Evolutionary conservation across 148 eudicot species (phyloP).

Genomic region (Oxyria digyna): DNA sequence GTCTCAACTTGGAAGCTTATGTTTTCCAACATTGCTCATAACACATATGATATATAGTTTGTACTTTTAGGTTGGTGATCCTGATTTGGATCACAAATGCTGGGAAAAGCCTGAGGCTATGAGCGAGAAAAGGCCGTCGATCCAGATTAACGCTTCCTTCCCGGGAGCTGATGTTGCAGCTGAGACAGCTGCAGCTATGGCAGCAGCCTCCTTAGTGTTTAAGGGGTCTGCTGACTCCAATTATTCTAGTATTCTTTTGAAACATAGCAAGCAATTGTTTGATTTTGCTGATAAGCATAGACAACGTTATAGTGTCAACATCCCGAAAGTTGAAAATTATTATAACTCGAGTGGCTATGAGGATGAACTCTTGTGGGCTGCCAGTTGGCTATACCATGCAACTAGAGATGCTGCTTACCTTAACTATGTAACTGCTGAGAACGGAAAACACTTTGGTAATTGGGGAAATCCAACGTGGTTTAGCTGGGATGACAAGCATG

Average conservation of each 20-base stretch:
- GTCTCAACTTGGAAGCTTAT: constrained; percentile 15
- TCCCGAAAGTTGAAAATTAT: constrained; percentile 56
- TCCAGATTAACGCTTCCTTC: constrained; percentile 44
- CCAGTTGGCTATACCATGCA: constrained; percentile 92
- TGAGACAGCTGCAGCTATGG: constrained; percentile 95
- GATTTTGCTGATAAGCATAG: constrained; percentile 57
- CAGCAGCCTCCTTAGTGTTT: constrained; percentile 85
- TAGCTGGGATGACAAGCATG: constrained; percentile 89
- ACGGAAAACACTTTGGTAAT: constrained; percentile 50
- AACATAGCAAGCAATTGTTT: constrained; percentile 65
- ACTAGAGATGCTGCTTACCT: constrained; percentile 49
- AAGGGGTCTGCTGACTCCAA: constrained; percentile 32
- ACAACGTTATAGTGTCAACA: constrained; percentile 55
- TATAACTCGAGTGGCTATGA: constrained; percentile 83
- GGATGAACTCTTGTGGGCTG: constrained; percentile 96
- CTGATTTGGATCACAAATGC: constrained; percentile 64
- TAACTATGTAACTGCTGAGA: constrained; percentile 45
- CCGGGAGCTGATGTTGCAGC: constrained; percentile 94
- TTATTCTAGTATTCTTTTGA: constrained; percentile 54
- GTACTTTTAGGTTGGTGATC: constrained; percentile 63
- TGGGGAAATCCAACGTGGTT: constrained; percentile 85
- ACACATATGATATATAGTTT: not conserved
- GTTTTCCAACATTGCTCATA: not conserved
- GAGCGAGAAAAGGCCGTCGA: constrained; percentile 57
- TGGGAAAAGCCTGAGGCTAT: constrained; percentile 86